Percentiles rank a stretch among this genome's conserved stretches.
phyloP scores from a whole-genome alignment of 768 basidiomycete species.

The Rhodotorula kratochvilovae region DNA sequence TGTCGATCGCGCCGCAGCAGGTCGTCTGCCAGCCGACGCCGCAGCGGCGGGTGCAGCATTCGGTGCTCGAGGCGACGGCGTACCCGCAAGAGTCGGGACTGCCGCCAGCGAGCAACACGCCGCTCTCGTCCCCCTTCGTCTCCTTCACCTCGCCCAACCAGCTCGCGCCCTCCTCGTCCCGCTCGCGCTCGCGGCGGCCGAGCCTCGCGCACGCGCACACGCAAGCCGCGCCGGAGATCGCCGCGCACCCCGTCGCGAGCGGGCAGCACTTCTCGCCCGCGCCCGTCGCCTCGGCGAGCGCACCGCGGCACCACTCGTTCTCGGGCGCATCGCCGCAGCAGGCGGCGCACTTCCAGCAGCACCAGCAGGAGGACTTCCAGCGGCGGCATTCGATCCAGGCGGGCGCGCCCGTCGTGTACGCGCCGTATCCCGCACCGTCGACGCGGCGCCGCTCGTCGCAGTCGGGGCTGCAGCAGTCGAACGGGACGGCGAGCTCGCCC shows the following conservation, averaged over 20 bases:
- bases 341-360: neutral
- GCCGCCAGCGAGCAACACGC: neutral
- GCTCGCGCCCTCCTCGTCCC: too few species aligned
- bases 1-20: neutral
- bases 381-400: neutral
- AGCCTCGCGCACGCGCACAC: constrained; percentile 5
- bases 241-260: too few species aligned
- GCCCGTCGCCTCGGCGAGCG: neutral
- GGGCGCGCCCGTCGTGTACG: neutral
- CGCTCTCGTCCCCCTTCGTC: neutral
- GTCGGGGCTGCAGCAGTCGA: too few species aligned
- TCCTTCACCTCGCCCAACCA: neutral
- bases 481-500: neutral
- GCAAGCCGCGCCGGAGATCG: neutral
- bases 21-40: neutral
- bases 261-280: neutral
- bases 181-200: neutral
- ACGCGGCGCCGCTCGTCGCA: neutral
- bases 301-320: neutral
- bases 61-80: neutral
- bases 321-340: neutral
- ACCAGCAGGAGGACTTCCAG: neutral
- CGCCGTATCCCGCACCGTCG: neutral
- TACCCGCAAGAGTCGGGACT: neutral
- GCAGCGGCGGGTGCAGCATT: neutral